Evolutionary conservation across 2,329 filamentous ascomycete species (phyloP), one percentile per base, ranked within the genome.

Genomic region (Malbranchea zuffiana): DNA sequence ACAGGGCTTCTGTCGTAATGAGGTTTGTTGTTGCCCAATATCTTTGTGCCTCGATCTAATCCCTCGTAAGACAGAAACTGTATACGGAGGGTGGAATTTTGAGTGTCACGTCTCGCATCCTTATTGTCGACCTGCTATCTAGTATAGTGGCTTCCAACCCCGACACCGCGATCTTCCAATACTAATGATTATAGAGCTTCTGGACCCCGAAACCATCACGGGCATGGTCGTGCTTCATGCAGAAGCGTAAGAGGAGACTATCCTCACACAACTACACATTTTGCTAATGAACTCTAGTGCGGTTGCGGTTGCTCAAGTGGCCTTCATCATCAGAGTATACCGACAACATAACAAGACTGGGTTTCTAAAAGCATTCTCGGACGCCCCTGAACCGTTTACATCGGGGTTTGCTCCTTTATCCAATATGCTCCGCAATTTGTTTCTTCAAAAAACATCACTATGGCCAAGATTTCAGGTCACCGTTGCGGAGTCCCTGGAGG

Each of bases 301-400:
- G 20, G 65, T 86, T 16, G 83, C 87, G 10, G 95, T 87, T 1
- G 90, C 86, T 1, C 66, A 87, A 2, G 90, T 98, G 59, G 88
- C 90, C 5, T 98, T 98, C 59, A 95, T 98, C 44, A 67, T 96
- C 41, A 75, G 90, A 25, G 84, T 95, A 38, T 98, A 87, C 56
- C 75, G 90, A 42, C 88, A 96, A 62, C 84, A 84, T 67, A 98
- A 98, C 61, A 94, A 92, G 64, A 68, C 63, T 20, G 90, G 90
- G 21, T 96, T 98, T 49, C 68, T 98, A 20, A 98, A 98, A 54
- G 90, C 90, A 8, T 94, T 98, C 54, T 90, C 87, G 0, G 90
- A 98, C 56, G 82, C 80, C 21, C 88, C 90, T 0, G 87, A 96
- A 53, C 82, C 87, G 0, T 92, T 98, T 53, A 81, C 83, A 0